phyloP scores from a whole-genome alignment of 1,139 yeast species.

The Magnusiomyces suaveolens region DNA sequence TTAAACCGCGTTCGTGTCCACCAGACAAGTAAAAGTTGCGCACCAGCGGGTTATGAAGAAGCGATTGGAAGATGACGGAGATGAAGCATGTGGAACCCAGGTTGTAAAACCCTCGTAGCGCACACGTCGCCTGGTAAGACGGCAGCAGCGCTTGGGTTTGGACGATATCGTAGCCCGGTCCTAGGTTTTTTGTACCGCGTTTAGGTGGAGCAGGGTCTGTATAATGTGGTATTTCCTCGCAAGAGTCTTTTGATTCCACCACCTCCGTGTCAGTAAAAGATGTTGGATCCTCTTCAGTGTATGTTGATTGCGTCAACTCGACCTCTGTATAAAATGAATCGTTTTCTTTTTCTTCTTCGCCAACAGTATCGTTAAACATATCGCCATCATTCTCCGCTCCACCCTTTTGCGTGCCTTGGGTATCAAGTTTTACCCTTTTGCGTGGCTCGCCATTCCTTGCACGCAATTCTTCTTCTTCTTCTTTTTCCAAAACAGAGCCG shows the following conservation, averaged over 20 bases:
- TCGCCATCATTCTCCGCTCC: no score
- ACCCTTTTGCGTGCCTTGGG: not conserved
- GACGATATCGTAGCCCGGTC: slow-evolving; percentile 27
- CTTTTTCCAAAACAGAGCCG: slow-evolving; percentile 7
- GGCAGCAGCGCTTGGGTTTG: slow-evolving; percentile 38
- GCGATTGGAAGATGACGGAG: slow-evolving; percentile 78
- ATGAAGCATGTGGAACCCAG: slow-evolving; percentile 96
- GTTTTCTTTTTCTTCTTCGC: slow-evolving; percentile 7
- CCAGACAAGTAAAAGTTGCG: slow-evolving; percentile 69
- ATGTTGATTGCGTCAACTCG: no score
- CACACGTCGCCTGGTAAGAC: slow-evolving; percentile 52
- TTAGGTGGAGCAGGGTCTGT: not conserved
- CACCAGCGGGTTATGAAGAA: slow-evolving; percentile 80
- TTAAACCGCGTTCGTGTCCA: slow-evolving; percentile 38
- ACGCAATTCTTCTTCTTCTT: no score
- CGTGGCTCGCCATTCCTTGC: no score
- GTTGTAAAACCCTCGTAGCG: slow-evolving; percentile 78
- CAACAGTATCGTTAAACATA: no score
- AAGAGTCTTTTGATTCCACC: slow-evolving; percentile 12
- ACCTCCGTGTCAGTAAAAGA: not conserved
- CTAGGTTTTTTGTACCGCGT: slow-evolving; percentile 9
- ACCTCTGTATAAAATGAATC: no score
- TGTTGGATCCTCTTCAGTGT: no score
- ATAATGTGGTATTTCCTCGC: slow-evolving; percentile 6
- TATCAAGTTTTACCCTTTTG: not conserved